A percentile compares a stretch with the other conserved stretches of the same genome.
Evolutionary conservation across 139 green algal genomes (phyloP).

Genomic region (Chlorella sp.): DNA sequence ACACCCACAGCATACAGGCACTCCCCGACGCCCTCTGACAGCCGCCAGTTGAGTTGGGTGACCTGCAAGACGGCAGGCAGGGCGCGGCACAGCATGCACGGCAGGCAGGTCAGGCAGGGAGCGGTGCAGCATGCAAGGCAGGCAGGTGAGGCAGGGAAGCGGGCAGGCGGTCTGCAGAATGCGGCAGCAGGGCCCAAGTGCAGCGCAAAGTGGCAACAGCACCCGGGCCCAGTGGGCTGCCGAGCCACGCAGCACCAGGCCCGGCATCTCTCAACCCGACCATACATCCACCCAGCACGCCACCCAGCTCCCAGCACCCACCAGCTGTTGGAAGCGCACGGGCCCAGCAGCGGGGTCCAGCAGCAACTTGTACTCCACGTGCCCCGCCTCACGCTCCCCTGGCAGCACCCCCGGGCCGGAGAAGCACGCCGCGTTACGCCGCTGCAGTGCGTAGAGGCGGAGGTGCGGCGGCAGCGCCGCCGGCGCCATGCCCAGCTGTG

Average conservation of each 20-base stretch:
- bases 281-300: background rate
- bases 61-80: conserved; percentile 57
- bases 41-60: conserved; percentile 87
- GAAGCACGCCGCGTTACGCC: conserved; percentile 44
- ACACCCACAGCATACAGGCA: conserved; percentile 79
- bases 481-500: background rate
- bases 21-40: conserved; percentile 82
- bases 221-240: background rate
- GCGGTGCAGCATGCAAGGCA: background rate
- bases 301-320: conserved; percentile 26
- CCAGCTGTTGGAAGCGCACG: conserved; percentile 85
- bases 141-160: background rate
- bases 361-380: conserved; percentile 88
- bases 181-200: background rate
- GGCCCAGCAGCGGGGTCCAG: conserved; percentile 63
- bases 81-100: too few relatives aligned
- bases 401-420: conserved; percentile 57
- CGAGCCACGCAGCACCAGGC: background rate
- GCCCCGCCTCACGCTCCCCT: conserved; percentile 77
- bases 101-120: background rate
- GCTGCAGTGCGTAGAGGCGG: conserved; percentile 3
- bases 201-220: background rate
- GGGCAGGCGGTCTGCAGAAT: background rate
- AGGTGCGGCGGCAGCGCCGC: conserved; percentile 23
- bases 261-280: too few relatives aligned